Evolutionary conservation across 1,284 basidiomycete species (phyloP), one percentile per base, ranked within the genome.

Genomic region (Moesziomyces globuligerus): DNA sequence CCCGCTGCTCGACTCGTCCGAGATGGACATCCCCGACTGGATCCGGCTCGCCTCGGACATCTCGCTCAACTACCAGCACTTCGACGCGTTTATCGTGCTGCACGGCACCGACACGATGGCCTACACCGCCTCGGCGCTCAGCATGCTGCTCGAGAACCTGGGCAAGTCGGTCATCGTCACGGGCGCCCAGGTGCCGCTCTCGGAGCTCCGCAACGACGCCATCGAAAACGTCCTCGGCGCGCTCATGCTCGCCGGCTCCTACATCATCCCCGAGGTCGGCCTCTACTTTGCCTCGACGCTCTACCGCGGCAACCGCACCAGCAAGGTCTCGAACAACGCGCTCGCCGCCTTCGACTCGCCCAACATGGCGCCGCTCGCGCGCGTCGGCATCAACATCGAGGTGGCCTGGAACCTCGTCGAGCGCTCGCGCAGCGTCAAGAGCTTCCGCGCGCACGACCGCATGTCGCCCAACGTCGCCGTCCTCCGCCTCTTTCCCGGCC

Each of bases 171-270:
- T 85, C 88, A 92, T 95, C 61, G 81, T 95, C 24, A 94, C 93
- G 0, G 93, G 93, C 2, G 92, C 93, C 1, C 93, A 96, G 83
- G 94, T 96, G 49, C 93, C 93, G 6, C 85, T 95, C 0, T 92
- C 91, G 5, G 90, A 93, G 81, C 84, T 94, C 32, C 87, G 92
- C 11, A 95, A 94, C 75, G 93, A 96, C 82, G 92, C 77, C 21
- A 74, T 79, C 42, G 77, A 79, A 43, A 79, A 79, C 47, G 61
- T 79, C 4, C 88, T 96, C 75, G 93, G 92, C 4, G 91, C 92
- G 6, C 84, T 96, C 32, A 89, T 90, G 18, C 89, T 95, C 47
- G 92, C 94, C 15, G 93, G 93, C 1, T 90, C 91, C 76, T 94
- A 90, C 74, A 90, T 91, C 61, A 94, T 96, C 57, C 93, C 93